Conservation (phyloP, 345 rosid species). For the Physaria fendleri region DNA sequence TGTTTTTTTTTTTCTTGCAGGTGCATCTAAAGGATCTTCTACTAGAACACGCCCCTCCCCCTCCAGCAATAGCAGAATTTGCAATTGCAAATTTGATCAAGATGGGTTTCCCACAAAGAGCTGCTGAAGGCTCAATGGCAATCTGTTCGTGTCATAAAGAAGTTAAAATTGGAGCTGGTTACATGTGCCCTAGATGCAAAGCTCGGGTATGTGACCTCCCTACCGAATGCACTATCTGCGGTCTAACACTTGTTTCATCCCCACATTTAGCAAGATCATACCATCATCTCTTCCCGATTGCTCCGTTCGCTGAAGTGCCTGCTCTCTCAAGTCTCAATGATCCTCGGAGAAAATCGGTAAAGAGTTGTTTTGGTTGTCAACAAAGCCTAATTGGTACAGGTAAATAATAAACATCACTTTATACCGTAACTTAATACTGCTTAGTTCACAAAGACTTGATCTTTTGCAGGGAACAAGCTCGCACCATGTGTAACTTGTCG, state of each 20-base stretch:
- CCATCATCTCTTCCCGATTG: slow-evolving; percentile 90
- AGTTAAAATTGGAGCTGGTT: slow-evolving; percentile 74
- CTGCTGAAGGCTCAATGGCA: slow-evolving; percentile 68
- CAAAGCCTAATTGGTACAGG: slow-evolving; percentile 58
- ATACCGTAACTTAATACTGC: not conserved
- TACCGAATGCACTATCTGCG: slow-evolving; percentile 80
- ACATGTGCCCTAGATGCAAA: slow-evolving; percentile 89
- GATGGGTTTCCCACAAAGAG: slow-evolving; percentile 94
- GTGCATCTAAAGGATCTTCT: slow-evolving; percentile 72
- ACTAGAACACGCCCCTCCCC: slow-evolving; percentile 92
- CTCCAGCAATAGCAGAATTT: slow-evolving; percentile 92
- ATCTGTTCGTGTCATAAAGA: slow-evolving; percentile 91
- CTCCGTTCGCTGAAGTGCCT: slow-evolving; percentile 67
- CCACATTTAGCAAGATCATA: slow-evolving; percentile 95
- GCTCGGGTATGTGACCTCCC: slow-evolving; percentile 87
- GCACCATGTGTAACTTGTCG: slow-evolving; percentile 53
- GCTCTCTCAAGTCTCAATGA: slow-evolving; percentile 30
- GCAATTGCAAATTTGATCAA: slow-evolving; percentile 77
- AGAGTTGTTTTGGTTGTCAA: slow-evolving; percentile 80
- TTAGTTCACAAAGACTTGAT: too few relatives aligned
- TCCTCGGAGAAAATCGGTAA: slow-evolving; percentile 31
- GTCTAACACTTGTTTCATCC: slow-evolving; percentile 88
- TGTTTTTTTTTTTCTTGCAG: slow-evolving; percentile 24
- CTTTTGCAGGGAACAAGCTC: slow-evolving; percentile 52
- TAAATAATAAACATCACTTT: slow-evolving; percentile 19